Evolutionary conservation across 1,139 yeast genomes (phyloP).

Genomic region (Candida glucosophila): DNA sequence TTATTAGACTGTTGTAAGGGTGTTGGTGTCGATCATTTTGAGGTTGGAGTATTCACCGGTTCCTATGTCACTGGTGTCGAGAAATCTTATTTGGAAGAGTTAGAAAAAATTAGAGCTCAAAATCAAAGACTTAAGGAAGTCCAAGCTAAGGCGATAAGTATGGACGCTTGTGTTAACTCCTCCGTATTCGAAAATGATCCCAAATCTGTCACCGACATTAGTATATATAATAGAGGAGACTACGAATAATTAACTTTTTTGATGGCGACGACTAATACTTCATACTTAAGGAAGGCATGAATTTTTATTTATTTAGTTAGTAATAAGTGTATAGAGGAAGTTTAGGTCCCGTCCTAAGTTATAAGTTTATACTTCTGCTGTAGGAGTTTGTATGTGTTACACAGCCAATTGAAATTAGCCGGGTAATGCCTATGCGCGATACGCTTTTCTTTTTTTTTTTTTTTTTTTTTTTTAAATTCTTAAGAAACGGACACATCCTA

Average conservation of each 20-base stretch:
- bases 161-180: conserved; percentile 39
- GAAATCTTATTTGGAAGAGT: conserved; percentile 68
- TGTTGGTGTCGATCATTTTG: conserved; percentile 57
- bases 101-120: conserved; percentile 76
- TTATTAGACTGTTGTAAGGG: conserved; percentile 68
- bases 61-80: conserved; percentile 88
- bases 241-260: conserved; percentile 27
- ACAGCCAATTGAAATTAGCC: no score
- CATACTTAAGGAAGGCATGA: no score
- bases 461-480: no score
- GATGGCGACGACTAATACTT: no score
- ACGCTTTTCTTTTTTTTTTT: no score
- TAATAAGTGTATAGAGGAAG: no score
- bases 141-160: conserved; percentile 29
- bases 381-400: no score
- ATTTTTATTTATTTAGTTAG: no score
- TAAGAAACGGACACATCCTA: no score
- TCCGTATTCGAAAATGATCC: conserved; percentile 51
- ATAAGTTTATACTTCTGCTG: no score
- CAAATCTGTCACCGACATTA: conserved; percentile 87
- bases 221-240: conserved; percentile 84
- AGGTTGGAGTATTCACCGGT: conserved; percentile 97
- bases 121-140: conserved; percentile 55
- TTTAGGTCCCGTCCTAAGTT: no score
- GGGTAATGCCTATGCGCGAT: no score